Percentiles rank a stretch among this genome's conserved stretches.
phyloP scores from a whole-genome alignment of 1,139 yeast species.

The Hyphopichia wangnamkhiaoensis region DNA sequence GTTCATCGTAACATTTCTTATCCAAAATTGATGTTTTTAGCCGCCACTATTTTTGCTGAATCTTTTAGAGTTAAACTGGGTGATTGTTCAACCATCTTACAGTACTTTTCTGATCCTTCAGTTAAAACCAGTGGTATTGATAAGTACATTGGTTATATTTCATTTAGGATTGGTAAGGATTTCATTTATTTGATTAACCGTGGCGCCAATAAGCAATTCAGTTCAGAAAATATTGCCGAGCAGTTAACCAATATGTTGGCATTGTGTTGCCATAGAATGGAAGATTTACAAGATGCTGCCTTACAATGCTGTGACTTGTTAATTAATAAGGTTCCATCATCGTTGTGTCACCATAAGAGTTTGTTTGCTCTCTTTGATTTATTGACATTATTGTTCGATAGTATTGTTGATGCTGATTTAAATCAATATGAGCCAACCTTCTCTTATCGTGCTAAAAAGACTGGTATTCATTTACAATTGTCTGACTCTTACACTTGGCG shows the following conservation, averaged over 20 bases:
- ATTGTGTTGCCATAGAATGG: constrained; percentile 76
- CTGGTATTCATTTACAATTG: constrained; percentile 60
- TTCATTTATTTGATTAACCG: constrained; percentile 49
- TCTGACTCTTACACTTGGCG: constrained; percentile 85
- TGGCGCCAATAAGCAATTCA: constrained; percentile 53
- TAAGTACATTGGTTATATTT: constrained; percentile 64
- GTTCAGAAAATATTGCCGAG: constrained; percentile 61
- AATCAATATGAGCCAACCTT: constrained; percentile 84
- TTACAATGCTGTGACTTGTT: constrained; percentile 74
- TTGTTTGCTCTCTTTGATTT: constrained; percentile 80
- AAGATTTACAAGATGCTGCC: constrained; percentile 77
- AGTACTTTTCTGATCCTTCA: constrained; percentile 86
- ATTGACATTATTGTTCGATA: constrained; percentile 72
- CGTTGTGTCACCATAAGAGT: constrained; percentile 73
- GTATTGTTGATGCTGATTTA: constrained; percentile 83
- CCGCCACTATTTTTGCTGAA: constrained; percentile 81
- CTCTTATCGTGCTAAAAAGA: constrained; percentile 58
- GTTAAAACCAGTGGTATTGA: constrained; percentile 73
- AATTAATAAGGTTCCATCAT: constrained; percentile 70
- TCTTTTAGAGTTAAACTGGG: constrained; percentile 78
- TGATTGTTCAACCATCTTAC: constrained; percentile 70
- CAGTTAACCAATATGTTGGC: constrained; percentile 72
- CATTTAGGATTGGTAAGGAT: constrained; percentile 59
- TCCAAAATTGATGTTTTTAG: constrained; percentile 84
- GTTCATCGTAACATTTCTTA: constrained; percentile 61